Base-by-base conservation (phyloP, 139 green algal species). In the Trebouxia sp. region DNA sequence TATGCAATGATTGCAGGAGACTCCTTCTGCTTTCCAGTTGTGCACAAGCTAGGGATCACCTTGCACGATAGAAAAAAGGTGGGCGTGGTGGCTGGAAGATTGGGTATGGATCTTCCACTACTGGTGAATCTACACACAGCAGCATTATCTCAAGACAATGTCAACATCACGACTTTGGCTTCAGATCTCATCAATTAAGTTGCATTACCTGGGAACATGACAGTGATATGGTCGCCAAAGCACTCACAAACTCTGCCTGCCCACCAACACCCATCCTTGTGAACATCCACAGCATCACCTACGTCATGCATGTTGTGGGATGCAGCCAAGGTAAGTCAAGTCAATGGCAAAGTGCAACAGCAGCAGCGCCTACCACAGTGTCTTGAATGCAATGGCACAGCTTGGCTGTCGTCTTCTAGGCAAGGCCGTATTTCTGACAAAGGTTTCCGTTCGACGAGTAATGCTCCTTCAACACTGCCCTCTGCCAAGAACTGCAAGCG, bases 191-290 rank as follows among this genome's bases (percentile, higher is more conserved):
- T n/a, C n/a, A n/a, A n/a, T n/a, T n/a, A n/a, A n/a, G n/a, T n/a
- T n/a, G n/a, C n/a, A n/a, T 72, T 3, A 72, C 62, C 43, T 45
- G 62, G 62, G 37, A 72, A 72, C 32, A 72, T 72, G 62, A 72
- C 32, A 28, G 62, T 45, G 35, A 72, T 43, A 35, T 72, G 62
- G 15, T 72, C 62, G 28, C n/a, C 35, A 45, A 45, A 45, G 14
- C 62, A 72, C 10, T 72, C 26, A 35, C 32, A 42, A 39, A 72
- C 62, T 41, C 32, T 42, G 32, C 32, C 62, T 45, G 32, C 28
- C 62, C 62, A 72, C 62, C 62, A 72, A 45, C 62, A 72, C 7
- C 62, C 62, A 72, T 72, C 62, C 28, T 72, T 72, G 3, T 42
- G 12, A 5, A 72, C 62, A 41, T 72, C 32, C 5, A 72, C 62